A percentile compares a stretch with the other conserved stretches of the same genome.
These are phyloP conservation scores for Solanum hybrid DNA, from an alignment of 305 asterid genomes.

Conservation along the genomic window DNA sequence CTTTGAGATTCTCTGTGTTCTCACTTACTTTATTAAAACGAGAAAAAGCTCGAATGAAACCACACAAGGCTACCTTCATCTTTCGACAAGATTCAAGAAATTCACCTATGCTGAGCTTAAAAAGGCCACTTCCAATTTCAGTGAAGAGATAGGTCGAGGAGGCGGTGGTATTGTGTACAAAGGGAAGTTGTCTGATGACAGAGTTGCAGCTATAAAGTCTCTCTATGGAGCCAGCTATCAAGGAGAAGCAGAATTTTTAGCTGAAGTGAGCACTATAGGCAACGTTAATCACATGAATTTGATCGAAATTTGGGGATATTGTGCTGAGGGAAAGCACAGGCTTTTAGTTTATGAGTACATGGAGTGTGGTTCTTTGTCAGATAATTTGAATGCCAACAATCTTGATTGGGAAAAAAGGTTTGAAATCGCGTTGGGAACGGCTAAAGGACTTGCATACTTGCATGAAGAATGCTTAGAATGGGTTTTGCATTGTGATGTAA, in stretches of 20 bases:
- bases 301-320: constrained; percentile 22
- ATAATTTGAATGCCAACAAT: constrained; percentile 3
- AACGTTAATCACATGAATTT: constrained; percentile 28
- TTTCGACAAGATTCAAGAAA: constrained; percentile 18
- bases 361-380: constrained; percentile 18
- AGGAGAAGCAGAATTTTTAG: constrained; percentile 19
- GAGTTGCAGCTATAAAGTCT: constrained; percentile 17
- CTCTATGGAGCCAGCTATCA: constrained; percentile 10
- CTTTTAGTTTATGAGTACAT: constrained; percentile 22
- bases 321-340: constrained; percentile 21
- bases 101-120: constrained; percentile 19
- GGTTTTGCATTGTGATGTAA: constrained; percentile 26
- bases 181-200: constrained; percentile 9
- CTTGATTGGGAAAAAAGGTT: constrained; percentile 20
- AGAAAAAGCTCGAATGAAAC: neutral
- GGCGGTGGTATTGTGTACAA: constrained; percentile 21
- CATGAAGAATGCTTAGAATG: constrained; percentile 31
- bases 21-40: constrained; percentile 1
- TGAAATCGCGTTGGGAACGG: constrained; percentile 21
- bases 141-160: constrained; percentile 27
- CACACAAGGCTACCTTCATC: constrained; percentile 12
- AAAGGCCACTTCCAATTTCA: constrained; percentile 20
- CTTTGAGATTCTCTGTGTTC: constrained; percentile 12
- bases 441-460: constrained; percentile 20
- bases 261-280: constrained; percentile 24